A percentile compares a stretch with the other conserved stretches of the same genome.
Evolutionary conservation across 2,329 filamentous ascomycete genomes (phyloP).

Genomic region (Thelonectria blattea): DNA sequence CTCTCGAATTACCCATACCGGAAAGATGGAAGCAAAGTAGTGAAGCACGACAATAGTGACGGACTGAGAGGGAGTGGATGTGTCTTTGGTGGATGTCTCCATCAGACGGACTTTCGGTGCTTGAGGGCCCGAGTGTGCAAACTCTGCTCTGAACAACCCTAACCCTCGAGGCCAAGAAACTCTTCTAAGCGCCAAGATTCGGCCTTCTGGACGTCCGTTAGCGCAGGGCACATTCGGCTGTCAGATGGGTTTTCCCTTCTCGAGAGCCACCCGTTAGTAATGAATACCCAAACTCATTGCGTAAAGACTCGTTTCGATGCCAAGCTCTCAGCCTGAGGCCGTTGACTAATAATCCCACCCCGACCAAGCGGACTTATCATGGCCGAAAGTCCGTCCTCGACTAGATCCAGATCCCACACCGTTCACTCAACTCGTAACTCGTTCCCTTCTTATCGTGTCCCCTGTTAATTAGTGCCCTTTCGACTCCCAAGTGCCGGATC

Average conservation of each 20-base stretch:
- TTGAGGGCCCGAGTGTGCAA: constrained; percentile 23
- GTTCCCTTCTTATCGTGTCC: constrained; percentile 4
- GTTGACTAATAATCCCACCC: background rate
- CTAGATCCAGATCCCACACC: background rate
- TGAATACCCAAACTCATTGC: background rate
- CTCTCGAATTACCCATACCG: no score
- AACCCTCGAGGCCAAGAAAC: constrained; percentile 16
- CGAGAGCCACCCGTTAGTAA: background rate
- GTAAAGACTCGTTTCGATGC: constrained; percentile 2
- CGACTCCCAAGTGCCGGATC: constrained; percentile 1
- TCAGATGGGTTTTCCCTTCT: no score
- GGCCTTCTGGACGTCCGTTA: constrained; percentile 9
- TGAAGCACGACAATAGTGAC: no score
- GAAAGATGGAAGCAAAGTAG: no score
- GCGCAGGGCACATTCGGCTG: no score
- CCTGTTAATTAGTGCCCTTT: background rate
- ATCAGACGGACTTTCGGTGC: constrained; percentile 32
- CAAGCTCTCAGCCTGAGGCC: background rate
- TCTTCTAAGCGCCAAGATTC: constrained; percentile 8
- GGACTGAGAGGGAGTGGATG: no score
- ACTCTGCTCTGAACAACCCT: constrained; percentile 14
- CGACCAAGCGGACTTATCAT: constrained; percentile 2
- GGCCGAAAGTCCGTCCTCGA: constrained; percentile 16
- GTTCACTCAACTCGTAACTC: no score
- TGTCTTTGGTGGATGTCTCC: constrained; percentile 27